Base-by-base conservation (phyloP, 129 eudicot species). In the Flaveria ramosissima region DNA sequence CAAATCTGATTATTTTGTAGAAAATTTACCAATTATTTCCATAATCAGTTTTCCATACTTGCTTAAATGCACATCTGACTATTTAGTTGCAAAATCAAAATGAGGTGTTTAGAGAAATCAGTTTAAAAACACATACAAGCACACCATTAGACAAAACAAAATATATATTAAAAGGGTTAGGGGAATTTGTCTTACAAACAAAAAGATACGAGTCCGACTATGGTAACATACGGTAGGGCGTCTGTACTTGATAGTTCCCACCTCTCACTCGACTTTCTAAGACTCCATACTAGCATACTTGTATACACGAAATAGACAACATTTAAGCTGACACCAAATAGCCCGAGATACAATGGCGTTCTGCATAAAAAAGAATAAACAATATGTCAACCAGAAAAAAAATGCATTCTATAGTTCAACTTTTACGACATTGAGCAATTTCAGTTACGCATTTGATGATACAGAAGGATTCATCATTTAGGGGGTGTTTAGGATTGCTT, bases 211-310 rank as follows among this genome's bases (percentile, higher is more conserved):
- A 89, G 77, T 55, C 96, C 97, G 39, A 92, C 89, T n/a, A 85
- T 46, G 30, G 96, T 85, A 77, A 92, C 83, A 66, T 75, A 85
- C 26, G 89, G 96, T 73, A 92, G 87, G 21, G 97, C 92, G 74
- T 90, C 89, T 56, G 89, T 85, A 77, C 88, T 88, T 72, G 94
- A 84, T 72, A 89, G 72, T 62, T 92, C 97, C 97, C 92, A 92
- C 75, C 86, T 87, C 81, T 92, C 97, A 77, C 74, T 84, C 46
- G 85, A 87, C 73, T 87, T 89, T 75, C 88, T 56, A 30, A 87
- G 78, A 59, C 97, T 89, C 89, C 88, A 89, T 72, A 88, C 82
- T 80, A 86, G 73, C 86, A 89, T 81, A 84, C 92, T 87, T 82
- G 89, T 83, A 76, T 92, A 84, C 76, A 89, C 53, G 83, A 89